Conservation (phyloP, 805 yeast species). For the Lipomyces starkeyi region DNA sequence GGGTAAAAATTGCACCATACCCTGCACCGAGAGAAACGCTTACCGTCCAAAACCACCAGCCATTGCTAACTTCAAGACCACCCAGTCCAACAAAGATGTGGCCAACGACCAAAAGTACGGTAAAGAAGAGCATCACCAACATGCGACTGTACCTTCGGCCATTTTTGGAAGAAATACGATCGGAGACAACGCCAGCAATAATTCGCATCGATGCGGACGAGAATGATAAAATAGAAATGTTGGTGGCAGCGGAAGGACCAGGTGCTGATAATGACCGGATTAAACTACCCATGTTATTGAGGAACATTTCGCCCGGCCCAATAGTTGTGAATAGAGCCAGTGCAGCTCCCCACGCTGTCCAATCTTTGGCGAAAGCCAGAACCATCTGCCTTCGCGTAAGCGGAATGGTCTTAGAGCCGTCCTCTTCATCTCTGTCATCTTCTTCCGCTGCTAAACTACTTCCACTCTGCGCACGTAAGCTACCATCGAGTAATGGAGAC, state of each 20-base stretch:
- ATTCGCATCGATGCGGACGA: conserved; percentile 76
- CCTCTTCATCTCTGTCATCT: conserved; percentile 39
- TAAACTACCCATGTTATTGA: conserved; percentile 81
- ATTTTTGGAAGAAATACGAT: conserved; percentile 52
- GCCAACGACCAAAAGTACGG: conserved; percentile 41
- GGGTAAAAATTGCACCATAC: conserved; percentile 85
- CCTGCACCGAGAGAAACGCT: conserved; percentile 67
- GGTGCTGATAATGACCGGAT: conserved; percentile 51
- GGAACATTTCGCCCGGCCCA: conserved; percentile 86
- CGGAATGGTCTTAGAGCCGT: conserved; percentile 43
- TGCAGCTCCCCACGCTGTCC: conserved; percentile 67
- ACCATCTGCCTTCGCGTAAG: conserved; percentile 42
- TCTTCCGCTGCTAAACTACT: conserved; percentile 16
- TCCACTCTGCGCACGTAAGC: neutral
- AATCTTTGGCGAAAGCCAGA: conserved; percentile 53
- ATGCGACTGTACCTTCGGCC: conserved; percentile 43
- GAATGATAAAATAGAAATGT: conserved; percentile 65
- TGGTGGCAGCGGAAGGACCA: conserved; percentile 42
- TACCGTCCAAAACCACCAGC: conserved; percentile 41
- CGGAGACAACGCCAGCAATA: conserved; percentile 70
- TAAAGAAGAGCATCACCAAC: conserved; percentile 49
- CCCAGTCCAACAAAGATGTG: conserved; percentile 37
- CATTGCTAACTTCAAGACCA: conserved; percentile 32
- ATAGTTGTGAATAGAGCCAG: conserved; percentile 66
- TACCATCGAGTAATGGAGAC: conserved; percentile 13